Percentiles rank a stretch among this genome's conserved stretches.
phyloP scores from a whole-genome alignment of 2,329 filamentous ascomycete genomes.

The Aspergillus piperis region DNA sequence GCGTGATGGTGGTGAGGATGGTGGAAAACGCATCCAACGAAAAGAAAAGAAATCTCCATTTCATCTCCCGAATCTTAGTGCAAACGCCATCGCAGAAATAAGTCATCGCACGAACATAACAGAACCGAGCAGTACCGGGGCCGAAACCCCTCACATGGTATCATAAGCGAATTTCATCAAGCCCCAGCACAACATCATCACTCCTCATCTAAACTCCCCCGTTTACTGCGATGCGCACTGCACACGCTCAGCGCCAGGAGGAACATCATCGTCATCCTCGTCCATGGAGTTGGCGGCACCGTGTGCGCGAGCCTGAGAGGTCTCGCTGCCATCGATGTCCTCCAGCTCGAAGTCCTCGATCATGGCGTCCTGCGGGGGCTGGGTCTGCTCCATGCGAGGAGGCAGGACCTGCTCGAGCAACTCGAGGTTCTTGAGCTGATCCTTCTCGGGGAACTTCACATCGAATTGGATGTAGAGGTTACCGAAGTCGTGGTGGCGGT shows the following conservation, averaged over 20 bases:
- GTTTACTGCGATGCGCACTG: constrained; percentile 56
- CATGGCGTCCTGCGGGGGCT: constrained; percentile 82
- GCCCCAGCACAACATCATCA: constrained; percentile 27
- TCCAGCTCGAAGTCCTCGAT: constrained; percentile 86
- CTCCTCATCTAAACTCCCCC: constrained; percentile 13
- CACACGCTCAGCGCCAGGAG: constrained; percentile 51
- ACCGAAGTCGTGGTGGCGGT: constrained; percentile 89
- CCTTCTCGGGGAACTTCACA: constrained; percentile 90
- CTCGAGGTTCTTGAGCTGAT: constrained; percentile 69
- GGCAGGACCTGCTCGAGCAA: constrained; percentile 85
- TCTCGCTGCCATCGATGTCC: constrained; percentile 72
- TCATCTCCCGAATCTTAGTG: constrained; percentile 35
- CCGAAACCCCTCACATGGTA: constrained; percentile 33
- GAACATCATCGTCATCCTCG: constrained; percentile 67
- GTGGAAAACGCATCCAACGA: constrained; percentile 15
- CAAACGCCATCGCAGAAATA: constrained; percentile 40
- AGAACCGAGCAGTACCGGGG: constrained; percentile 25
- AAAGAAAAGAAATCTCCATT: constrained; percentile 22
- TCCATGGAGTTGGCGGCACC: constrained; percentile 65
- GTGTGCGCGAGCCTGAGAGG: constrained; percentile 65
- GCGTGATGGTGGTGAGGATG: constrained; percentile 18
- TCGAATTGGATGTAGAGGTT: constrained; percentile 98
- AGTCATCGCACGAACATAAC: constrained; percentile 28
- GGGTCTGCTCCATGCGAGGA: constrained; percentile 62
- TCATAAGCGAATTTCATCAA: constrained; percentile 40